These are phyloP conservation scores for Limnomonas spitsbergensis DNA, from an alignment of 139 green algal genomes.

Conservation along the genomic window DNA sequence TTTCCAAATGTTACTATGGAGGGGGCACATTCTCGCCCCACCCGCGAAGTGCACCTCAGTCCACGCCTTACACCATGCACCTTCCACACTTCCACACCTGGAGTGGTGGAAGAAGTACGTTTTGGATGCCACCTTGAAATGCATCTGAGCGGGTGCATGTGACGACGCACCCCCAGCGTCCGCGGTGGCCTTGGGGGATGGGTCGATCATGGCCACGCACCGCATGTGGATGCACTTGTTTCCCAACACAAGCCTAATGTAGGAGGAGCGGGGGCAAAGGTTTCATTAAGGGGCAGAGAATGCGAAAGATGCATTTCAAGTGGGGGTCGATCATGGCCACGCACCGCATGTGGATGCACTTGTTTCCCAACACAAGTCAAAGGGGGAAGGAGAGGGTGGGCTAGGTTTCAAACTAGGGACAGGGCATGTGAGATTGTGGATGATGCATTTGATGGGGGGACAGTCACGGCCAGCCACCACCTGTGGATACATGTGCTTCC, in stretches of 20 bases:
- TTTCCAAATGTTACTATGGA: too few species aligned
- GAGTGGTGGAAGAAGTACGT: slow-evolving; percentile 47
- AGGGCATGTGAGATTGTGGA: too few species aligned
- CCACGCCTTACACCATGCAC: too few species aligned
- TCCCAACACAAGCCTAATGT: slow-evolving; percentile 15
- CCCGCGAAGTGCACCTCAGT: too few species aligned
- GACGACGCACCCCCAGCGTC: background rate
- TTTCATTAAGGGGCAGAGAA: background rate
- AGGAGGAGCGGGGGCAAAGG: background rate
- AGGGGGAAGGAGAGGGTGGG: too few species aligned
- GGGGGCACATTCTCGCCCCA: too few species aligned
- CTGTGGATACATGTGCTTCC: too few species aligned
- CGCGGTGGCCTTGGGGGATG: background rate
- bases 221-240: slow-evolving; percentile 25
- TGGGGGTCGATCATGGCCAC: slow-evolving; percentile 5
- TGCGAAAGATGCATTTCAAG: too few species aligned
- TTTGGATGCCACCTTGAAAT: slow-evolving; percentile 40
- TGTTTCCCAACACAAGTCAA: slow-evolving; percentile 23
- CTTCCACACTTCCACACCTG: too few species aligned
- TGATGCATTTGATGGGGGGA: too few species aligned
- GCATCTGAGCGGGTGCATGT: slow-evolving; percentile 9
- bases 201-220: slow-evolving; percentile 8
- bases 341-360: slow-evolving; percentile 20
- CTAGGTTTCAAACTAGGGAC: too few species aligned
- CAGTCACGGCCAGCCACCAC: too few species aligned